A percentile compares a stretch with the other conserved stretches of the same genome.
These are phyloP conservation scores for Rhizophlyctis rosea DNA, from an alignment of 192 early-diverging fungal species.

Conservation along the genomic window DNA sequence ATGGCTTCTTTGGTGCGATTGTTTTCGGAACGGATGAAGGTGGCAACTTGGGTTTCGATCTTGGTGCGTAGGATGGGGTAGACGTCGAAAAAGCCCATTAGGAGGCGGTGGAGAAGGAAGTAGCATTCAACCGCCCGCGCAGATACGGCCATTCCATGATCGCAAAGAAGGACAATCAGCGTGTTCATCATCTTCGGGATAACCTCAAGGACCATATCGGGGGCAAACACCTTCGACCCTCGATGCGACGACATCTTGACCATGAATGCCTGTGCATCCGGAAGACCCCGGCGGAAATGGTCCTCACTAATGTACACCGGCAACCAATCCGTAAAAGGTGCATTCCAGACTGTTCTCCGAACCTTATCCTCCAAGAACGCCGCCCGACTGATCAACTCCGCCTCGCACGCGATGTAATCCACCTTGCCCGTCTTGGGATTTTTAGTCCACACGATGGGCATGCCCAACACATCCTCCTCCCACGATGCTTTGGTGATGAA, in stretches of 20 bases:
- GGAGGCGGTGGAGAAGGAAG: constrained; percentile 34
- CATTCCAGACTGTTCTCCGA: constrained; percentile 29
- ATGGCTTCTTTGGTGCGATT: constrained; percentile 18
- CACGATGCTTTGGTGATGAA: constrained; percentile 24
- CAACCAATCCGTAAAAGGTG: constrained; percentile 20
- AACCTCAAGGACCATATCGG: constrained; percentile 27
- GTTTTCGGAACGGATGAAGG: constrained; percentile 16
- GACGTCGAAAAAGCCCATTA: constrained; percentile 26
- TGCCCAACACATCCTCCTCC: constrained; percentile 31
- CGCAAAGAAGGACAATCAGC: constrained; percentile 31
- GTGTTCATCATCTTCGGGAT: constrained; percentile 41
- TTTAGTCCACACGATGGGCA: constrained; percentile 32
- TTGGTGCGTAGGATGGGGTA: constrained; percentile 22
- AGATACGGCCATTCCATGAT: constrained; percentile 28
- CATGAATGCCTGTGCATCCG: constrained; percentile 22
- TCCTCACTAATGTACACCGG: constrained; percentile 31
- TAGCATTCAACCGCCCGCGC: constrained; percentile 24
- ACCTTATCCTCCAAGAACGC: constrained; percentile 27
- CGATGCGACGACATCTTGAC: constrained; percentile 20
- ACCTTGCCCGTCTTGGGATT: constrained; percentile 33
- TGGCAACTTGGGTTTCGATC: constrained; percentile 12
- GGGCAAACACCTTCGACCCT: constrained; percentile 20
- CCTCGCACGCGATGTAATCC: constrained; percentile 29
- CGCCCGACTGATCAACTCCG: constrained; percentile 22
- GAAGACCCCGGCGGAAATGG: constrained; percentile 25